Conservation (phyloP, 2,329 filamentous ascomycete species). For the Venturia asperata region DNA sequence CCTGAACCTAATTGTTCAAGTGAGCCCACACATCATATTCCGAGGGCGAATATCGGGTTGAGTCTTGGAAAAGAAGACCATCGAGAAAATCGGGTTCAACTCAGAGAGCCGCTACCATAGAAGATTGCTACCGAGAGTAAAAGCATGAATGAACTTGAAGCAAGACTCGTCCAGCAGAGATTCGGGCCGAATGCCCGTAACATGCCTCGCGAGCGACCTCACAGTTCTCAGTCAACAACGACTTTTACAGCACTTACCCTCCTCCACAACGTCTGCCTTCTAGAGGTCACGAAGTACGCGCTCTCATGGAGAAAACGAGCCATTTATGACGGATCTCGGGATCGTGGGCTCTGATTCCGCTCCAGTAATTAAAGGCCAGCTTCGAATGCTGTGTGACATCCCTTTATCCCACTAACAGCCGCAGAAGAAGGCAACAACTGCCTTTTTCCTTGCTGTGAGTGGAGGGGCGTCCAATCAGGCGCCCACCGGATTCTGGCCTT, state of each 20-base stretch:
- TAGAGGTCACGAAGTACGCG: neutral
- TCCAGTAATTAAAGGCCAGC: neutral
- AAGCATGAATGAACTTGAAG: too few relatives aligned
- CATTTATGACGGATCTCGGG: neutral
- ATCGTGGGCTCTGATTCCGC: neutral
- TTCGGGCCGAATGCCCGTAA: neutral
- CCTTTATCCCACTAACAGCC: neutral
- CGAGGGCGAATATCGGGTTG: too few relatives aligned
- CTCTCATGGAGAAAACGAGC: neutral
- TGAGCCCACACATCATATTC: neutral
- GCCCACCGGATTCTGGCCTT: neutral
- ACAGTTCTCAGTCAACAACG: neutral
- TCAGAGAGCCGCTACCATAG: too few relatives aligned
- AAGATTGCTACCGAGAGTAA: too few relatives aligned
- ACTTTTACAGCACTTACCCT: neutral
- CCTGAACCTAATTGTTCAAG: neutral
- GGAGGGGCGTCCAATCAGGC: neutral
- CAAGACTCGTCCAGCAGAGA: neutral
- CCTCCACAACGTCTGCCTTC: neutral
- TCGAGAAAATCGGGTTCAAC: too few relatives aligned
- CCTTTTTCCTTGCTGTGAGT: neutral
- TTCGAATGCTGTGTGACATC: neutral
- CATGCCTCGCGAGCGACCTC: neutral
- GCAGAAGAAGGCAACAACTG: conserved; percentile 8
- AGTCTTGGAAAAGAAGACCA: too few relatives aligned